Conservation (phyloP, 768 basidiomycete genomes). For the Podaxis rugospora region DNA sequence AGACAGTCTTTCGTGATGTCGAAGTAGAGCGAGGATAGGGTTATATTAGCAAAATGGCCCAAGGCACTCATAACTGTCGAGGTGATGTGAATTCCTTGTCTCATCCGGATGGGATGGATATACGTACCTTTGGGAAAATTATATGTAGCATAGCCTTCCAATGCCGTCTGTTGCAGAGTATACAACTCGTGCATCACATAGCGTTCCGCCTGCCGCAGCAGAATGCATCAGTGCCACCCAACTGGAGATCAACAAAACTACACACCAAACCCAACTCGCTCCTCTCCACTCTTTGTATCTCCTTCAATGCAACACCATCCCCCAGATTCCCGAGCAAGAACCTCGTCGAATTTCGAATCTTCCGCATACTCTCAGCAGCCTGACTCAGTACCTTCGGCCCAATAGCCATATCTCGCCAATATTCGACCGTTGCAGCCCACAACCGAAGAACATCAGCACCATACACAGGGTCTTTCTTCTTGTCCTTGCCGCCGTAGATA, state of each 20-base stretch:
- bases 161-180: conserved; percentile 60
- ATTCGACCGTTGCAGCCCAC: conserved; percentile 92
- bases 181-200: conserved; percentile 86
- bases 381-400: conserved; percentile 75
- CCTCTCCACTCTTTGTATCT: conserved; percentile 32
- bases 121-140: conserved; percentile 77
- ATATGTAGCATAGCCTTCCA: conserved; percentile 66
- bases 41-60: conserved; percentile 75
- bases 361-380: conserved; percentile 70
- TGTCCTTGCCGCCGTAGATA: conserved; percentile 70
- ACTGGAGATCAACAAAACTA: conserved; percentile 6
- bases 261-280: conserved; percentile 63
- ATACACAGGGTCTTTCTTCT: conserved; percentile 70
- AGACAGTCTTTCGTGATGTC: conserved; percentile 88
- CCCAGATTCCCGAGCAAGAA: conserved; percentile 84
- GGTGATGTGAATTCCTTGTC: background rate
- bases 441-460: conserved; percentile 84
- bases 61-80: conserved; percentile 64
- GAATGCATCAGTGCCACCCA: background rate
- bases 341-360: conserved; percentile 80
- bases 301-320: conserved; percentile 24
- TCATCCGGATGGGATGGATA: background rate
- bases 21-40: conserved; percentile 88
- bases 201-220: conserved; percentile 60
- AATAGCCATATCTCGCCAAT: conserved; percentile 83